phyloP scores from a whole-genome alignment of 768 basidiomycete genomes.

The Leccinum disarticulatum region DNA sequence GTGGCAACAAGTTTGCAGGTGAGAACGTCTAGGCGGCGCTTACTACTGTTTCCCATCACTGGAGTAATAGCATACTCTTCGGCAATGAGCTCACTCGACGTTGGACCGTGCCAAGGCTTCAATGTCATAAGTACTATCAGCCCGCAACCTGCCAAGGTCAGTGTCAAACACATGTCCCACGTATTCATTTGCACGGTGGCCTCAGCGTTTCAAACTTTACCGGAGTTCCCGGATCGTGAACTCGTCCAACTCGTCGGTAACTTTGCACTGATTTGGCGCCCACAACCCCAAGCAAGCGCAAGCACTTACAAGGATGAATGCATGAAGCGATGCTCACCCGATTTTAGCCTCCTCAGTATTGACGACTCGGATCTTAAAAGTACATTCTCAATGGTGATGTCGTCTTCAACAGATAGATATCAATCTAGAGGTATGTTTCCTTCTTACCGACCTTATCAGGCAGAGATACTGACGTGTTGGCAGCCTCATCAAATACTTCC shows the following conservation, averaged over 20 bases:
- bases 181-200: no score
- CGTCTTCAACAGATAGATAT: background rate
- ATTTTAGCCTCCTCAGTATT: background rate
- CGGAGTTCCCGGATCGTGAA: background rate
- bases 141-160: background rate
- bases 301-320: background rate
- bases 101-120: background rate
- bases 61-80: no score
- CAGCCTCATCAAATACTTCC: background rate
- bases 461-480: background rate
- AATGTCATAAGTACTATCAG: background rate
- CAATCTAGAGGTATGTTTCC: background rate
- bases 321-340: background rate
- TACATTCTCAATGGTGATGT: background rate
- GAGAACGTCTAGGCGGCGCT: background rate
- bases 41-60: background rate
- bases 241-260: background rate
- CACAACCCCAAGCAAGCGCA: background rate
- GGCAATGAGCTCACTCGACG: background rate
- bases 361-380: no score
- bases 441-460: background rate
- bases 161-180: no score
- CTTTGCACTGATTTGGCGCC: background rate
- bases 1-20: background rate
- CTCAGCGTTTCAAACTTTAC: no score